Evolutionary conservation across 257 asterid genomes (phyloP).

Genomic region (Penstemon davidsonii): DNA sequence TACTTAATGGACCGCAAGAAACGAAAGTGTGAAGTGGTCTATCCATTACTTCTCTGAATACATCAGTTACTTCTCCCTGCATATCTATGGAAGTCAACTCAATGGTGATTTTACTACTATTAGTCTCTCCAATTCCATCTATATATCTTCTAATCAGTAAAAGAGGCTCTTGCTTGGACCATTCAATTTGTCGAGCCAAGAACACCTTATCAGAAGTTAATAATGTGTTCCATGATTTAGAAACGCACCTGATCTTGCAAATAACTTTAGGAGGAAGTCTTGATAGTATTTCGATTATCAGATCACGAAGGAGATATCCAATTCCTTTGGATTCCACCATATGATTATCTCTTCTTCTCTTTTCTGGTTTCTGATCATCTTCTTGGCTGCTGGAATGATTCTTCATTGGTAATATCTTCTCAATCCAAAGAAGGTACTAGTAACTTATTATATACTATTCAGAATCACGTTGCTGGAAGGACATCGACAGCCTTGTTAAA

Average conservation of each 20-base stretch:
- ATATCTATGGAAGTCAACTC: slow-evolving; percentile 46
- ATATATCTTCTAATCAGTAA: slow-evolving; percentile 36
- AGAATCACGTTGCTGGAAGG: slow-evolving; percentile 10
- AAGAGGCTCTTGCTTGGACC: slow-evolving; percentile 38
- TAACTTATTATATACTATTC: neutral
- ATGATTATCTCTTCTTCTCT: neutral
- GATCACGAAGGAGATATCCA: slow-evolving; percentile 38
- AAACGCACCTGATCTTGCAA: slow-evolving; percentile 46
- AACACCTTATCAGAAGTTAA: slow-evolving; percentile 35
- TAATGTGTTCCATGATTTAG: slow-evolving; percentile 40
- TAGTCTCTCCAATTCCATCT: slow-evolving; percentile 25
- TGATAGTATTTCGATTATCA: slow-evolving; percentile 39
- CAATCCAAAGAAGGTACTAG: neutral
- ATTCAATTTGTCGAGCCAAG: slow-evolving; percentile 29
- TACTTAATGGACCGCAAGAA: slow-evolving; percentile 39
- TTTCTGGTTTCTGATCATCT: neutral
- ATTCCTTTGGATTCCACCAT: slow-evolving; percentile 31
- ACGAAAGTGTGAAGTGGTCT: slow-evolving; percentile 42
- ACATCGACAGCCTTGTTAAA: slow-evolving; percentile 8
- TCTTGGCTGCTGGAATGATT: slow-evolving; percentile 9
- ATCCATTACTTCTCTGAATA: slow-evolving; percentile 35
- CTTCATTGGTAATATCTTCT: slow-evolving; percentile 15
- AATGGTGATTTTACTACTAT: slow-evolving; percentile 32
- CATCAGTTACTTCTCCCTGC: slow-evolving; percentile 36
- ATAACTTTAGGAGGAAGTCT: slow-evolving; percentile 41